Base-by-base conservation (phyloP, 1,284 basidiomycete genomes). In the Cutaneotrichosporon mucoides region DNA sequence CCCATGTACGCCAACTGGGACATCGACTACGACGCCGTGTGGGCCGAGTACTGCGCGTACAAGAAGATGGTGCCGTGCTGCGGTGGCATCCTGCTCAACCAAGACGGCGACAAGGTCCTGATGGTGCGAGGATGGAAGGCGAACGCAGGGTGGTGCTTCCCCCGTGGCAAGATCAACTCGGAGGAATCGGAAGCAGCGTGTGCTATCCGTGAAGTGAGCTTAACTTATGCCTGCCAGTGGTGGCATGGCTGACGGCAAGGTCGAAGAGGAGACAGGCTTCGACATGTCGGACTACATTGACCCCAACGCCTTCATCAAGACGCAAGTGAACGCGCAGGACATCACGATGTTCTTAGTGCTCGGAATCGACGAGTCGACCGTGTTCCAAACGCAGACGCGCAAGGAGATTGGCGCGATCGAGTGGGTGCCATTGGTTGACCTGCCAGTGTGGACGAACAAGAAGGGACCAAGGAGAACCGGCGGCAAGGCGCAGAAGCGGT, bases 391-490 rank as follows among this genome's bases (percentile, higher is more conserved):
- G 5, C 87, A 88, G 77, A 99, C 96, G 3, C 83, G 95, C 62
- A 98, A 98, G 79, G 96, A 99, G 81, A 99, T 99, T 70, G 96
- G 93, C 71, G 94, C 90, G 81, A 99, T 99, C 68, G 88, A 94
- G 71, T 99, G 96, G 96, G 98, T 97, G 77, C 86, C 82, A 62
- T 80, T 99, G 48, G 81, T 83, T 37, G 93, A 98, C 75, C 81
- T 99, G 24, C 96, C 96, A 0, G 93, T 90, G 0, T 99, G 93
- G 92, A 91, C 86, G 73, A 86, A 87, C 62, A 88, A 88, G 69
- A 88, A 75, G 43, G 72, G 69, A 74, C 84, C 59, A 78, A 84
- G 56, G 79, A 72, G 69, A 65, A 66, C 69, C 4, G 70, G 68
- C 2, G 66, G 66, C 15, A 76, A 79, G 53, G 79, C 69, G 16